Evolutionary conservation across 2,329 filamentous ascomycete species (phyloP), one percentile per base, ranked within the genome.

Genomic region (Corinectria fuckeliana): DNA sequence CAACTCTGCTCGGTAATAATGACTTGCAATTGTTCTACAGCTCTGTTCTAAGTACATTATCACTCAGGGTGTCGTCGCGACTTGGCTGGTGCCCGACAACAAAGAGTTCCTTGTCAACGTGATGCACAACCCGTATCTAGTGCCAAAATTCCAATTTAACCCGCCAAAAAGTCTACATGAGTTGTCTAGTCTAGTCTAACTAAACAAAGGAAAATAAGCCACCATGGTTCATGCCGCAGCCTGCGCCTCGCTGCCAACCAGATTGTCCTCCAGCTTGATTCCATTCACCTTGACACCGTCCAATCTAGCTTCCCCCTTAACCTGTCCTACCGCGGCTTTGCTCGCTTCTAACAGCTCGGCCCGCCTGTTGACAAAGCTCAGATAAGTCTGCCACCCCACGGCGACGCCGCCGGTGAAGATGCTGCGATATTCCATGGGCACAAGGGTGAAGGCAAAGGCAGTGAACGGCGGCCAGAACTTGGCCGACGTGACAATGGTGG

Each of bases 351-450:
- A 54, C 3, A 68, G 28, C 74, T 92, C 91, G 2, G 91, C 91
- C 62, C 81, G 80, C 69, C 89, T 84, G 70, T 96, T 96, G 70
- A 96, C 76, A 75, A 88, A 91, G 67, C 88, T 91, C 68, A 97
- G 72, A 80, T 97, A 97, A 1, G 92, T 93, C 83, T 97, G 93
- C 93, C 93, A 97, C 0, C 91, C 91, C 50, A 97, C 89, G 1
- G 92, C 91, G 64, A 96, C 84, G 6, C 90, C 78, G 1, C 91
- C 92, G 0, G 90, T 87, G 67, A 97, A 95, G 14, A 96, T 83
- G 68, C 88, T 91, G 50, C 93, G 82, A 75, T 92, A 94, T 71
- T 94, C 88, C 47, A 92, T 81, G 23, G 88, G 86, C 4, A 97
- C 80, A 70, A 92, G 95, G n/a, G 90, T 87, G 71, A 97, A 96